Conservation (phyloP, 306 rosid genomes). For the Mimosa pudica region DNA sequence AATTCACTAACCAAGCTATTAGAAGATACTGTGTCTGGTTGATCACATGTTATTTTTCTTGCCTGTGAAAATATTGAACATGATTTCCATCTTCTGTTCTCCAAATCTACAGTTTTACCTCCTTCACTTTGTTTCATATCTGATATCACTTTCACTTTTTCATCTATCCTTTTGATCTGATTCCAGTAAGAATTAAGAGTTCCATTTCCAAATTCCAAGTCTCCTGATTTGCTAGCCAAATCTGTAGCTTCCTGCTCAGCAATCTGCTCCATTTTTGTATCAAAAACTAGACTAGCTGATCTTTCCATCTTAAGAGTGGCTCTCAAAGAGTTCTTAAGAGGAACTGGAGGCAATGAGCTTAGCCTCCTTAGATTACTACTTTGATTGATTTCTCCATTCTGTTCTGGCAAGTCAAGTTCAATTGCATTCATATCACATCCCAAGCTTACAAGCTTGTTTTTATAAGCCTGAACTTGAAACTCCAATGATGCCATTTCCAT, state of each 20-base stretch:
- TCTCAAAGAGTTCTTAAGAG: conserved; percentile 44
- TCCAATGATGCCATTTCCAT: conserved; percentile 85
- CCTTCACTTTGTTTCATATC: conserved; percentile 48
- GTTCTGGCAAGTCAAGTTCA: conserved; percentile 58
- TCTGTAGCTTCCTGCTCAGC: conserved; percentile 43
- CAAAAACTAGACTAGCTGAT: conserved; percentile 44
- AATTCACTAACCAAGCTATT: conserved; percentile 14
- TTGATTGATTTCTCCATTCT: conserved; percentile 42
- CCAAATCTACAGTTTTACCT: conserved; percentile 35
- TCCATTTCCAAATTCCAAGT: conserved; percentile 35
- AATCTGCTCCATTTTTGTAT: conserved; percentile 39
- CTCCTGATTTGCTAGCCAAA: conserved; percentile 37
- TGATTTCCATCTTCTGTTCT: conserved; percentile 46
- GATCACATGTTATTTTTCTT: conserved; percentile 25
- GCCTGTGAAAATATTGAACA: conserved; percentile 50
- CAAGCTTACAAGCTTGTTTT: conserved; percentile 61
- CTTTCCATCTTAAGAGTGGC: conserved; percentile 47
- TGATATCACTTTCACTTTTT: conserved; percentile 73
- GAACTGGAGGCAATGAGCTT: conserved; percentile 68
- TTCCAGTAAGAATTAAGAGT: conserved; percentile 60
- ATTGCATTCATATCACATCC: conserved; percentile 59
- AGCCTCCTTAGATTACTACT: conserved; percentile 55
- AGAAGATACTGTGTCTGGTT: conserved; percentile 30
- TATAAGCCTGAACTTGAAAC: conserved; percentile 72
- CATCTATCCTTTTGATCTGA: conserved; percentile 61